Conservation (phyloP, 495 filamentous ascomycete genomes). For the Sordaria brevicollis region DNA sequence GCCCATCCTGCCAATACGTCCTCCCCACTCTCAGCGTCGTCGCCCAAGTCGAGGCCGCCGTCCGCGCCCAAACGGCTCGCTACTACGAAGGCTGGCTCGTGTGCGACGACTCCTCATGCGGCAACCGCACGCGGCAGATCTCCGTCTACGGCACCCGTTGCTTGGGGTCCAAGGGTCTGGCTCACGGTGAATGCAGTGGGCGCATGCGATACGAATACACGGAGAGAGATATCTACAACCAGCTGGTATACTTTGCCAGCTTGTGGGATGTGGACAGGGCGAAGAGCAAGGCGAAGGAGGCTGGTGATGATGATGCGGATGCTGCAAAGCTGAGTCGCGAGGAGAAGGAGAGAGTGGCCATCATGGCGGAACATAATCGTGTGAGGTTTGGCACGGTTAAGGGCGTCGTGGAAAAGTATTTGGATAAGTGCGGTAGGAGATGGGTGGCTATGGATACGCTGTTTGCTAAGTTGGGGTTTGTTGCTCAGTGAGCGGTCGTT, state of each 20-base stretch:
- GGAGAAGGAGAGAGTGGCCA: conserved; percentile 44
- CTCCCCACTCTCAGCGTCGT: conserved; percentile 65
- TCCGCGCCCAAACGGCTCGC: conserved; percentile 62
- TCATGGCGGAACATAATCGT: conserved; percentile 71
- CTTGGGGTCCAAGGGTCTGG: conserved; percentile 74
- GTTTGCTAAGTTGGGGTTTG: conserved; percentile 52
- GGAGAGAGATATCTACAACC: conserved; percentile 90
- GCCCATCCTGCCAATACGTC: conserved; percentile 46
- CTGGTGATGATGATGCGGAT: conserved; percentile 13
- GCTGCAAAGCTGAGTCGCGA: conserved; percentile 25
- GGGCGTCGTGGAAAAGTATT: conserved; percentile 71
- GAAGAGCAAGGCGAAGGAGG: conserved; percentile 36
- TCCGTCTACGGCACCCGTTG: conserved; percentile 85
- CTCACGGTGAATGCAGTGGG: conserved; percentile 63
- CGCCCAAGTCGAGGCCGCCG: conserved; percentile 75
- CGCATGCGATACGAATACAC: conserved; percentile 78
- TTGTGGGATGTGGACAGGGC: conserved; percentile 89
- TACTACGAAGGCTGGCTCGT: conserved; percentile 91
- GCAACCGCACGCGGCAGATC: conserved; percentile 81
- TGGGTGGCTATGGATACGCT: conserved; percentile 95
- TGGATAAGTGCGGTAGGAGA: conserved; percentile 86
- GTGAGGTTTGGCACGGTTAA: conserved; percentile 63
- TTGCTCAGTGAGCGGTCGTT: conserved; percentile 9
- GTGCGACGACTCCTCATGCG: conserved; percentile 81
- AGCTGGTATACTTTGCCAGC: conserved; percentile 76